Evolutionary conservation across 2,329 filamentous ascomycete genomes (phyloP).

Genomic region (Cytospora leucostoma): DNA sequence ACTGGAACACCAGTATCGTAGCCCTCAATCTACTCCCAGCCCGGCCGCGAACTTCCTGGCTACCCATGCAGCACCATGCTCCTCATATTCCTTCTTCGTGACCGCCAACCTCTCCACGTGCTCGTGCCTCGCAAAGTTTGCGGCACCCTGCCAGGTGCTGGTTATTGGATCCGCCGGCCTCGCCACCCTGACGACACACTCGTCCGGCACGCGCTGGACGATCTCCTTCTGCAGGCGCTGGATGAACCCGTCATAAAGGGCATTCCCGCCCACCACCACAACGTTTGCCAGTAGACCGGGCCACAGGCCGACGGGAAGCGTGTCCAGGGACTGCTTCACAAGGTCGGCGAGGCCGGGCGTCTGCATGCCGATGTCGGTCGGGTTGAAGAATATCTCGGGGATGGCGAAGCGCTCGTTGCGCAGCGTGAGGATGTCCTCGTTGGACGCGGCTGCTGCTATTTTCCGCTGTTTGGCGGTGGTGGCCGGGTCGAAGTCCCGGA

Average conservation of each 20-base stretch:
- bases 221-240: constrained; percentile 77
- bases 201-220: constrained; percentile 69
- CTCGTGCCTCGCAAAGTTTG: constrained; percentile 69
- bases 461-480: constrained; percentile 54
- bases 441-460: constrained; percentile 46
- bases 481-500: constrained; percentile 73
- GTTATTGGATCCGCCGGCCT: constrained; percentile 72
- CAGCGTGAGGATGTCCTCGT: constrained; percentile 81
- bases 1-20: neutral
- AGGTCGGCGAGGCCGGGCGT: constrained; percentile 81
- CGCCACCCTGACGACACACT: constrained; percentile 75
- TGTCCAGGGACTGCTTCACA: constrained; percentile 75
- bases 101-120: constrained; percentile 70
- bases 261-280: constrained; percentile 84
- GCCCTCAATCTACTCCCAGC: constrained; percentile 32
- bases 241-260: constrained; percentile 77
- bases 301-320: constrained; percentile 79
- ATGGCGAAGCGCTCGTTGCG: constrained; percentile 91
- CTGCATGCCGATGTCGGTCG: constrained; percentile 79
- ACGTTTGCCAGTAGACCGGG: constrained; percentile 84
- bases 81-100: constrained; percentile 89
- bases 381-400: constrained; percentile 87
- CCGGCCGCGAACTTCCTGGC: constrained; percentile 66
- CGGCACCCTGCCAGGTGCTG: constrained; percentile 85
- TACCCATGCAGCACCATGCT: constrained; percentile 76